Base-by-base conservation (phyloP, 2,329 filamentous ascomycete species). In the Bipolaris victoriae region DNA sequence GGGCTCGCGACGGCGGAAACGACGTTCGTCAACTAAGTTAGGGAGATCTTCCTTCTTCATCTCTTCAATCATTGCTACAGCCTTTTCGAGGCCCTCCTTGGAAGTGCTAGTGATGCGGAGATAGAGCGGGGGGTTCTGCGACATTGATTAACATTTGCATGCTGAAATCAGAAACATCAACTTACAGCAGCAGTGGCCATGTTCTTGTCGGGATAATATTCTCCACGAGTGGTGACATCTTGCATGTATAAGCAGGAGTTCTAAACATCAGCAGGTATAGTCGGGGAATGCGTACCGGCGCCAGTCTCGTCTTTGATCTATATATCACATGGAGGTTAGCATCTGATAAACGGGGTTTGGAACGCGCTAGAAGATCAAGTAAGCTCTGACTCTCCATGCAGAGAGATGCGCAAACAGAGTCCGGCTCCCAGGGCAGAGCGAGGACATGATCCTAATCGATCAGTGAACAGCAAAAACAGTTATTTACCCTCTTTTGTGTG, bases 221-320 rank as follows among this genome's bases (percentile, higher is more conserved):
- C 94, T 80, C 95, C 95, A 76, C 94, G 90, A 58, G 94, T 98
- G 47, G 95, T 99, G 84, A 99, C 92, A 93, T 99, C 95, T 98
- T 92, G 79, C 76, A 82, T 76, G 81, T 74, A 85, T 87, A 81
- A 88, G 85, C 82, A 85, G 81, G 74, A 78, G 78, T 81, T 81
- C 81, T 76, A 80, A 78, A 78, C 79, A 74, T 62, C 82, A 87
- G 86, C 91, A 20, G 83, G 86, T 73, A 88, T 62, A 40, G 87
- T 87, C 54, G 85, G 85, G 68, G 95, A 90, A 86, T 84, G 83
- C 93, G 88, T 99, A 99, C 95, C 95, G 85, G 95, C 94, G 86
- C 95, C 95, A 88, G 94, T 98, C 75, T 97, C 92, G 83, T 97
- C 94, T 89, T 97, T 96, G 75, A 99, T 99, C 95, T 99, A 93